Evolutionary conservation across 306 rosid species (phyloP), one percentile per base, ranked within the genome.

Genomic region (Neltuma alba): DNA sequence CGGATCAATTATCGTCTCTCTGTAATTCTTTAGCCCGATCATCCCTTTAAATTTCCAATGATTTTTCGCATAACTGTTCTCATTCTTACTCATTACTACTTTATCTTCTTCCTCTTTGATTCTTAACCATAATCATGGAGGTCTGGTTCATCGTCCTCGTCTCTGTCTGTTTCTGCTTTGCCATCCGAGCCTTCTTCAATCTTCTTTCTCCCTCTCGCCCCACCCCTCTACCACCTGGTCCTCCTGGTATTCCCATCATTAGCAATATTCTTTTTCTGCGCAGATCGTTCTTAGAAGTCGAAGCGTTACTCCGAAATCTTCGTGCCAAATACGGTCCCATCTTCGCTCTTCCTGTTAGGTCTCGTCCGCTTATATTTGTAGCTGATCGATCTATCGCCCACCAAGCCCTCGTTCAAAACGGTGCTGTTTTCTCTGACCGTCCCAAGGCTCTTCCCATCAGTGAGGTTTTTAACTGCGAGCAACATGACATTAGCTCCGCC

Each of bases 281-380:
- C 36, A 23, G 2, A 44, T 44, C 58, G 0, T 1, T 70, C 57
- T 23, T 12, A 23, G 23, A 70, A 14, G 0, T 70, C 3, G 75
- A 70, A 28, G 1, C 23, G 0, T 0, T 44, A 25, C 58, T 70
- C 21, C 57, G 38, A 25, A 2, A 27, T 1, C 36, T 70, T 14
- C 38, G 50, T 15, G 37, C 75, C 58, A 44, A 70, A 15, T 28
- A 70, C 6, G 75, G 75, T 15, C 58, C 75, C 14, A 70, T 70
- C 58, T 11, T 70, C 58, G 14, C 75, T 70, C 38, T 15, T n/a
- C 15, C 8, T 6, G 0, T 28, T 28, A n/a, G 14, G 0, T 16
- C 40, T 42, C 38, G 58, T 44, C 58, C 36, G 1, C 0, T 18
- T 0, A 70, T 70, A 27, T 65, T 36, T 28, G 5, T 70, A 14